Evolutionary conservation across 2,329 filamentous ascomycete species (phyloP).

Genomic region (Fusarium graminum): DNA sequence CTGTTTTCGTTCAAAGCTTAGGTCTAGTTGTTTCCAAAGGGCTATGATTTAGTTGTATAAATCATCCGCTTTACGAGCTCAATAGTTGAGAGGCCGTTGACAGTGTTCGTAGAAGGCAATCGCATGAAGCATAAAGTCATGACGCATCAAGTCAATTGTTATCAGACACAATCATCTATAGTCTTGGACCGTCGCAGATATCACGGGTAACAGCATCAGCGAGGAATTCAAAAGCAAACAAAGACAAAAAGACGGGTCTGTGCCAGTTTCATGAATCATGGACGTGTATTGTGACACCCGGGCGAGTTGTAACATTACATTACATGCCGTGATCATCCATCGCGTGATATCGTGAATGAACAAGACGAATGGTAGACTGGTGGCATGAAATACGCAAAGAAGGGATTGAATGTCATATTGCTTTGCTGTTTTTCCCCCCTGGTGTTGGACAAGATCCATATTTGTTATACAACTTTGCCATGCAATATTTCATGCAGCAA

Average conservation of each 20-base stretch:
- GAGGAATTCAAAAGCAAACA: conserved; percentile 21
- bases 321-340: background rate
- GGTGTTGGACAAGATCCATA: background rate
- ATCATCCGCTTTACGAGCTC: background rate
- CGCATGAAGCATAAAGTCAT: conserved; percentile 2
- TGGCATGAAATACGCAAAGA: background rate
- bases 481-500: background rate
- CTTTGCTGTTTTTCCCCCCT: no score
- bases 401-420: background rate
- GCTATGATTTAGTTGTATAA: background rate
- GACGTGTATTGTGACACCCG: conserved; percentile 31
- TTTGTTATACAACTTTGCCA: background rate
- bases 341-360: conserved; percentile 25
- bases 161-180: background rate
- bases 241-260: conserved; percentile 16
- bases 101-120: background rate
- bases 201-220: background rate
- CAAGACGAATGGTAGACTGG: background rate
- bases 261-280: conserved; percentile 38
- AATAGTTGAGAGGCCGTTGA: background rate
- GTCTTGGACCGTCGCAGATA: background rate
- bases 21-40: background rate
- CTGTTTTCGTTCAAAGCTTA: background rate
- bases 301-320: conserved; percentile 1
- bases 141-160: conserved; percentile 9